A percentile compares a stretch with the other conserved stretches of the same genome.
Conservation (phyloP, 2,329 filamentous ascomycete species). For the Fusarium oligoseptatum region DNA sequence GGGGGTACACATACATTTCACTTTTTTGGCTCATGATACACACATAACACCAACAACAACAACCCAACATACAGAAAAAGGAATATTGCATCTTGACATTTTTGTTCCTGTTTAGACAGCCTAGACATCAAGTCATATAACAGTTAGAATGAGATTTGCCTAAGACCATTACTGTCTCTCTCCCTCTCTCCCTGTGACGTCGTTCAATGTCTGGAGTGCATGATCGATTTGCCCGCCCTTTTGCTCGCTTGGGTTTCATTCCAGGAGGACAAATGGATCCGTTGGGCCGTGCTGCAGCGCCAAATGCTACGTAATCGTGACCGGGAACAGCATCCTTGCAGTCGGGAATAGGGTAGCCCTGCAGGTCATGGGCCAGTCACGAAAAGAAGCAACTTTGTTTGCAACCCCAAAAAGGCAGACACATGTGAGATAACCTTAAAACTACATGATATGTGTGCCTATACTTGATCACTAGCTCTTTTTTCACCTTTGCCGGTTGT, state of each 20-base stretch:
- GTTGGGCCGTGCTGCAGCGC: not conserved
- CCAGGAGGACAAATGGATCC: not conserved
- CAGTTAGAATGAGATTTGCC: slow-evolving; percentile 25
- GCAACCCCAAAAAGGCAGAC: not conserved
- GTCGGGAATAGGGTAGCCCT: not conserved
- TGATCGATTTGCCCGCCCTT: not conserved
- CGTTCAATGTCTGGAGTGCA: not conserved
- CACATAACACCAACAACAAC: not conserved
- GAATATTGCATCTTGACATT: not conserved
- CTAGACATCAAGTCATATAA: slow-evolving; percentile 29
- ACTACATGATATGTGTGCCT: not conserved
- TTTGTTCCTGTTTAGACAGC: slow-evolving; percentile 24
- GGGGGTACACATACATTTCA: slow-evolving; percentile 7
- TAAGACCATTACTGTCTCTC: slow-evolving; percentile 1
- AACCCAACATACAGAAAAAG: not conserved
- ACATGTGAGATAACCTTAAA: not conserved
- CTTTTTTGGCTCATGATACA: slow-evolving; percentile 2
- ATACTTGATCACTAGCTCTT: not conserved
- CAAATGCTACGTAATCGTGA: not conserved
- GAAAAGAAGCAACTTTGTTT: not conserved
- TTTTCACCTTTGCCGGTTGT: not conserved
- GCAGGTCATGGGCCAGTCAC: not conserved
- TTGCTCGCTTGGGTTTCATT: not conserved
- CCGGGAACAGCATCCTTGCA: not conserved
- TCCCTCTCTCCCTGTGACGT: not conserved